Percentiles rank a stretch among this genome's conserved stretches.
These are phyloP conservation scores for Pisolithus orientalis DNA, from an alignment of 768 basidiomycete genomes.

Conservation along the genomic window DNA sequence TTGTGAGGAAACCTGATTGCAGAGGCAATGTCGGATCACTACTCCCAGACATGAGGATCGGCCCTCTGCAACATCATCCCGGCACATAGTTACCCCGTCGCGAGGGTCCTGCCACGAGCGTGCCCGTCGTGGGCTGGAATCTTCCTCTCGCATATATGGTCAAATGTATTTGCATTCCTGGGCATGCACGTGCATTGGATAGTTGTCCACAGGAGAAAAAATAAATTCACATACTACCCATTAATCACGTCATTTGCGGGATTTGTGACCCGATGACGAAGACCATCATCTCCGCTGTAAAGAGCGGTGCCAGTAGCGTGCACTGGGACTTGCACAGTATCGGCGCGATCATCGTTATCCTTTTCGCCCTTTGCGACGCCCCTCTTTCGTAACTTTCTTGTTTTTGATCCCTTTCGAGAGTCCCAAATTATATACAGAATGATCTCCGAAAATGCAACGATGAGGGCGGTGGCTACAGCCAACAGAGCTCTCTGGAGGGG, in stretches of 20 bases:
- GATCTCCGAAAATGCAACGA: conserved; percentile 69
- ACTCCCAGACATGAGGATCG: too few relatives aligned
- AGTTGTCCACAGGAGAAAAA: not conserved
- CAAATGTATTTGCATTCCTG: too few relatives aligned
- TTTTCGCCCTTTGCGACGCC: conserved; percentile 5
- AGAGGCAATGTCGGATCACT: too few relatives aligned
- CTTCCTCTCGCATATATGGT: too few relatives aligned
- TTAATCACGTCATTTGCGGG: not conserved
- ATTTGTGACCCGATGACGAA: conserved; percentile 12
- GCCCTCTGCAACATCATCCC: too few relatives aligned
- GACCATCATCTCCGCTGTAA: not conserved
- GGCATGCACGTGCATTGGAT: not conserved
- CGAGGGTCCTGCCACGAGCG: too few relatives aligned
- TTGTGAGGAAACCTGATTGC: too few relatives aligned
- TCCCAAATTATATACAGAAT: conserved; percentile 71
- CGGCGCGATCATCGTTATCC: conserved; percentile 6
- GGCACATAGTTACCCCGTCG: too few relatives aligned
- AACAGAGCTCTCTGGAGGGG: conserved; percentile 55
- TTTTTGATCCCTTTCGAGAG: conserved; percentile 33
- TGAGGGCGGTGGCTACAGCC: conserved; percentile 50
- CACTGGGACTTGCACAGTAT: conserved; percentile 1
- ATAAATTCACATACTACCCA: not conserved
- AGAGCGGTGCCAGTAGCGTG: conserved; percentile 18
- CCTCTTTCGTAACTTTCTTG: conserved; percentile 3
- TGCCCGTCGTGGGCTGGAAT: too few relatives aligned